Evolutionary conservation across 495 filamentous ascomycete genomes (phyloP).

Genomic region (Aspergillus biplanus): DNA sequence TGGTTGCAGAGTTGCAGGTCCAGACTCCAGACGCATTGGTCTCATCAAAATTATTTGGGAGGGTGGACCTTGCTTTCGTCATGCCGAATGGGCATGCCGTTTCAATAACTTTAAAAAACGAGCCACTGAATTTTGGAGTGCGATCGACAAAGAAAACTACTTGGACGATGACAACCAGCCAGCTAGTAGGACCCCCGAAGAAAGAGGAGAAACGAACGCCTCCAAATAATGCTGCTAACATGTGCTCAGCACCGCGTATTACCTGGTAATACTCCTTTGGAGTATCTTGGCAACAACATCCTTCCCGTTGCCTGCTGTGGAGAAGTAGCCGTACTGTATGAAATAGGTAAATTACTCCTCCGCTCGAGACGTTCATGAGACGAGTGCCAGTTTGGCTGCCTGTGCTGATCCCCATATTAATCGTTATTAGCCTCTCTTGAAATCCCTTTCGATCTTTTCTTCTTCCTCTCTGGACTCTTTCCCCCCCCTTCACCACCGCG

Average conservation of each 20-base stretch:
- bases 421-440: not conserved
- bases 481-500: slow-evolving; percentile 4
- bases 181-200: not conserved
- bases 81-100: not conserved
- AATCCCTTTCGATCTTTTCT: not conserved
- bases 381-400: too few relatives aligned
- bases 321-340: not conserved
- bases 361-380: not conserved
- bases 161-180: not conserved
- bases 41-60: not conserved
- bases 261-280: not conserved
- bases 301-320: not conserved
- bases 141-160: not conserved
- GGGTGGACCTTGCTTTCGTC: not conserved
- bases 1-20: too few relatives aligned
- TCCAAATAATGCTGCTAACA: not conserved
- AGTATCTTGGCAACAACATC: too few relatives aligned
- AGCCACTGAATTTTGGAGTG: not conserved
- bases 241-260: not conserved
- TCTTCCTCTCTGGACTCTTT: slow-evolving; percentile 17
- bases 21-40: not conserved
- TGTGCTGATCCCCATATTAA: slow-evolving; percentile 2
- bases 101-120: not conserved
- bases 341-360: slow-evolving; percentile 1
- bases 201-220: not conserved